Evolutionary conservation across 805 yeast genomes (phyloP).

Genomic region (Gaillardinia entomophila): DNA sequence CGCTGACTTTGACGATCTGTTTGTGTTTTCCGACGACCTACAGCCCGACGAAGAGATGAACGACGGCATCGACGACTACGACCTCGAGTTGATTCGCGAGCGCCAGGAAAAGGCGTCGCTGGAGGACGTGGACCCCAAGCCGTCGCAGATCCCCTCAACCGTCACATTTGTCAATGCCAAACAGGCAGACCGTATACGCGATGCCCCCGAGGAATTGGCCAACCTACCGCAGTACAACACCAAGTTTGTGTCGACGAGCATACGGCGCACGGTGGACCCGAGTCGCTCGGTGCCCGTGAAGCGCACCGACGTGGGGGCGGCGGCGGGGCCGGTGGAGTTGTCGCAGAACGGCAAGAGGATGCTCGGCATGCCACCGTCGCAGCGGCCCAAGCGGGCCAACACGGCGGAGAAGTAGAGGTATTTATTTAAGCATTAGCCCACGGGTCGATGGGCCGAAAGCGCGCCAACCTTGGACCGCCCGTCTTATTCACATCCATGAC

Average conservation of each 20-base stretch:
- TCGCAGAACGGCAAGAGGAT: conserved; percentile 20
- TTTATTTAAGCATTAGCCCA: not conserved
- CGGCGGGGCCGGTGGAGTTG: too few relatives aligned
- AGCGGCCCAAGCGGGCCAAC: conserved; percentile 8
- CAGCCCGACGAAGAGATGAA: conserved; percentile 14
- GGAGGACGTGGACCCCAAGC: not conserved
- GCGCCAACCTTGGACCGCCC: not conserved
- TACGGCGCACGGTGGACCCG: conserved; percentile 57
- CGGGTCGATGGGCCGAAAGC: not conserved
- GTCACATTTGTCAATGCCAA: conserved; percentile 59
- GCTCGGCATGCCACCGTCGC: conserved; percentile 29
- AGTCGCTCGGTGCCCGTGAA: conserved; percentile 60
- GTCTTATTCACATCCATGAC: conserved; percentile 6
- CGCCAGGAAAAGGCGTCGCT: not conserved
- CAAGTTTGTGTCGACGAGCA: conserved; percentile 45
- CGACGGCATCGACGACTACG: conserved; percentile 19
- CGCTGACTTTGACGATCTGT: conserved; percentile 36
- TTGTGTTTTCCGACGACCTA: conserved; percentile 35
- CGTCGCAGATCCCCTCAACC: not conserved
- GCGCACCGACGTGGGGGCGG: not conserved
- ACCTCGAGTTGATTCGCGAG: conserved; percentile 7
- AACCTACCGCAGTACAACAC: conserved; percentile 53
- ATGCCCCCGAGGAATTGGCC: conserved; percentile 30
- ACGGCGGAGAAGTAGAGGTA: too few relatives aligned
- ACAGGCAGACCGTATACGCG: conserved; percentile 53